phyloP scores from a whole-genome alignment of 805 yeast species.

The Ascoidea rubescens region DNA sequence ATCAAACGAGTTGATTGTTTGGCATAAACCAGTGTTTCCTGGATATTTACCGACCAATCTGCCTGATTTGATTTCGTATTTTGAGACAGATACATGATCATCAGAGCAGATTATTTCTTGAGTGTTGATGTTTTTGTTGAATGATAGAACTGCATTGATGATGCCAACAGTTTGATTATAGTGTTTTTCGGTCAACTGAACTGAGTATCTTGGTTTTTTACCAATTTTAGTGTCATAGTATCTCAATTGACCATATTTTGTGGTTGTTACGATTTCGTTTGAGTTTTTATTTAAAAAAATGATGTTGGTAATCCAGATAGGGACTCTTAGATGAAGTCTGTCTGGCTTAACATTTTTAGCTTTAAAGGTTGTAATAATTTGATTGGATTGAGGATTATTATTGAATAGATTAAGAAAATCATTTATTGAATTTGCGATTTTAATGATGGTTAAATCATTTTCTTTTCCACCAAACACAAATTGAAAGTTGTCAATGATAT shows the following conservation, averaged over 20 bases:
- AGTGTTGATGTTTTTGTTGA: constrained; percentile 11
- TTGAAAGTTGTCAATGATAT: constrained; percentile 11
- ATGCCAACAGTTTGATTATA: neutral
- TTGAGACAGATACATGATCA: constrained; percentile 49
- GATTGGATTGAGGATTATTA: constrained; percentile 1
- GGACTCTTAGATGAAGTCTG: constrained; percentile 65
- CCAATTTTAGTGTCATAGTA: constrained; percentile 57
- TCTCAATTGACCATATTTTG: constrained; percentile 66
- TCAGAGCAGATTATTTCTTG: constrained; percentile 55
- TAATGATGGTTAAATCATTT: constrained; percentile 44
- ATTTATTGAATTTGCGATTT: constrained; percentile 17
- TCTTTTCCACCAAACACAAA: constrained; percentile 86
- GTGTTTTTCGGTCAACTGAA: neutral
- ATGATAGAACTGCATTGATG: neutral
- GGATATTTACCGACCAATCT: constrained; percentile 54
- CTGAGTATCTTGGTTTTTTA: constrained; percentile 47
- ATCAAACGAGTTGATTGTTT: constrained; percentile 17
- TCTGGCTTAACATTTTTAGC: constrained; percentile 80
- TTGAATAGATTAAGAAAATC: constrained; percentile 13
- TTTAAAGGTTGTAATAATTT: constrained; percentile 29
- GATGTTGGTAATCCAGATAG: constrained; percentile 62
- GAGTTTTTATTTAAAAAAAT: constrained; percentile 24
- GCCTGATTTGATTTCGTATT: constrained; percentile 36
- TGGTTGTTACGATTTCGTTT: constrained; percentile 39
- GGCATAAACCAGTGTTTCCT: constrained; percentile 67